Evolutionary conservation across 208 protist genomes (phyloP).

Genomic region (Dictyostelium gargantuum): DNA sequence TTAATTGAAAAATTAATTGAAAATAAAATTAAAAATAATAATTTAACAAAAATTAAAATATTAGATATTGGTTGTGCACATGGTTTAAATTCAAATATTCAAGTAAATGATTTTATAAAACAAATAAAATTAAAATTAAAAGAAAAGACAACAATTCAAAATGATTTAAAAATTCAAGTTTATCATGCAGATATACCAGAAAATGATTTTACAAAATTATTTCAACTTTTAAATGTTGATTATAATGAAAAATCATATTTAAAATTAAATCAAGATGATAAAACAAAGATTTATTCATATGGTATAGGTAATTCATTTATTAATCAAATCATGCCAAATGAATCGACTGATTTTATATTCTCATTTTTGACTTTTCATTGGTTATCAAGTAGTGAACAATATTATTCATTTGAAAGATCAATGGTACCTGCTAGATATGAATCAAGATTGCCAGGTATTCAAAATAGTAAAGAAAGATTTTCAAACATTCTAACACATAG

Average conservation of each 20-base stretch:
- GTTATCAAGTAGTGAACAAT: not conserved
- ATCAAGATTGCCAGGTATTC: not conserved
- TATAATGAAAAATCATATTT: not conserved
- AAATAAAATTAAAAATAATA: not conserved
- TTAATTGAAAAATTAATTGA: not conserved
- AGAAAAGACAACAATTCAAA: too few species aligned
- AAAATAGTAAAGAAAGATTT: not conserved
- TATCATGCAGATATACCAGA: not conserved
- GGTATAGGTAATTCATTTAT: not conserved
- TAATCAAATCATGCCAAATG: not conserved
- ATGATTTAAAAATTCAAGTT: not conserved
- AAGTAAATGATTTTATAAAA: not conserved
- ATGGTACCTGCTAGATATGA: not conserved
- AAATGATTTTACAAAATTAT: conserved; percentile 6
- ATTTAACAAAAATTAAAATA: conserved; percentile 10
- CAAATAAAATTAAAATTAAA: not conserved
- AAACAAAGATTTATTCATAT: too few species aligned
- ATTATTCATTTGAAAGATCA: not conserved
- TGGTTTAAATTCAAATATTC: not conserved
- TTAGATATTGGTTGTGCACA: conserved; percentile 2
- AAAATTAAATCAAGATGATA: too few species aligned
- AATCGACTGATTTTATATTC: not conserved
- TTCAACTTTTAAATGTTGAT: not conserved
- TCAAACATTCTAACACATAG: not conserved
- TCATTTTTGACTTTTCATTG: not conserved